Evolutionary conservation across 108 stramenopile species (phyloP), one percentile per base, ranked within the genome.

Genomic region (Pseudonitzschia multistriata): DNA sequence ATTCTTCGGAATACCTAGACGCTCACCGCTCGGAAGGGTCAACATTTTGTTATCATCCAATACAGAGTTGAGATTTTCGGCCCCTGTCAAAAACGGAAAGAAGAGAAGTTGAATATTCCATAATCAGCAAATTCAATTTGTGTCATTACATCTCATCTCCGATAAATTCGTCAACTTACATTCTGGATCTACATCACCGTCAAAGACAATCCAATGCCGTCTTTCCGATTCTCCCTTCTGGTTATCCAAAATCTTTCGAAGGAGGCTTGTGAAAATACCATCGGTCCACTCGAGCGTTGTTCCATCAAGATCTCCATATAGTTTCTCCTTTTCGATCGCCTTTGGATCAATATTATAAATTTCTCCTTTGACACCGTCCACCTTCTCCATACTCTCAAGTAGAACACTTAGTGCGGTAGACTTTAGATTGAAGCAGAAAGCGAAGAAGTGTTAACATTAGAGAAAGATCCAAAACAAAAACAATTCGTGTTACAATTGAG

Each of bases 271-370:
- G 73, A 98, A 97, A 45, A 99, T 85, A 59, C 99, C 99, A 73
- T 99, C 98, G n/a, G 96, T 98, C 99, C 99, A 99, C 71, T 99
- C 99, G 42, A 98, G 81, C 0, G 99, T 99, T 37, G 96, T 98
- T 10, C 96, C 93, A 73, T 99, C 99, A 30, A 99, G 80, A 17
- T 70, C 66, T 59, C 99, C 99, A 81, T 93, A 98, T 19, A 99
- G 76, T 11, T 79, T 76, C 60, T 97, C 96, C 68, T 98, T 98
- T 76, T 79, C 68, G 11, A 97, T 83, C 25, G 98, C 93, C 79
- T 98, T 99, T 22, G 99, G 97, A 73, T 99, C 99, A 67, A 99
- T 97, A 1, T 91, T 84, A 52, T 96, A 93, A 35, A 91, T 73
- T 37, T 98, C 96, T 22, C 93, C 97, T 73, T 94, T 95, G 11